These are phyloP conservation scores for Borovskyia barvae DNA, from an alignment of 208 protist species.

Conservation along the genomic window DNA sequence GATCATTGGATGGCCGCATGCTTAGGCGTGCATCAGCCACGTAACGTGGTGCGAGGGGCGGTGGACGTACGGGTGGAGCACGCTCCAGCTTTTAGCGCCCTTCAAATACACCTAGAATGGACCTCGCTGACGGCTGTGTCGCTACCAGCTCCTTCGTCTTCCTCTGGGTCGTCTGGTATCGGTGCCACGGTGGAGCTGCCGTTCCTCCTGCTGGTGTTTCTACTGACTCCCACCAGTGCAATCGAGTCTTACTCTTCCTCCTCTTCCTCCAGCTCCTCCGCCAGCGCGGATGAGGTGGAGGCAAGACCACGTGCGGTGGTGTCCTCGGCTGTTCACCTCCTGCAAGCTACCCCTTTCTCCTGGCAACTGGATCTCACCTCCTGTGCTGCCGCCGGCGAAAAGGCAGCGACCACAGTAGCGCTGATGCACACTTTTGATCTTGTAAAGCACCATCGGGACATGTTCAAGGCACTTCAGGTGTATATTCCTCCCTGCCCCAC, in stretches of 20 bases:
- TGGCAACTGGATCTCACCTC: conserved; percentile 1
- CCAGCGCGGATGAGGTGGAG: not conserved
- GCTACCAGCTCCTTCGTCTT: not conserved
- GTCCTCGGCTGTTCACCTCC: not conserved
- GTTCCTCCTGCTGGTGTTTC: conserved; percentile 21
- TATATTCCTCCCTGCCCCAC: too few relatives aligned
- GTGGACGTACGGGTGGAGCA: conserved; percentile 22
- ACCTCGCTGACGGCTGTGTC: not conserved
- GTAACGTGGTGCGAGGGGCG: conserved; percentile 4
- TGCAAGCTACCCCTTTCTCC: conserved; percentile 22
- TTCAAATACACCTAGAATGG: conserved; percentile 21
- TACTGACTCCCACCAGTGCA: not conserved
- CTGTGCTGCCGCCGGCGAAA: not conserved
- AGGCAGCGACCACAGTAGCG: not conserved
- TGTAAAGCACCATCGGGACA: conserved; percentile 10
- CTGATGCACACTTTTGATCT: conserved; percentile 20
- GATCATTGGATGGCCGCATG: too few relatives aligned
- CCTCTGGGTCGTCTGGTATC: not conserved
- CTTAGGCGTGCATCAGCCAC: too few relatives aligned
- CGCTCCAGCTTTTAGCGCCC: conserved; percentile 8
- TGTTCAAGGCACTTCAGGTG: conserved; percentile 9
- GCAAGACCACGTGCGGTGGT: not conserved
- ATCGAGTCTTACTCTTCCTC: not conserved
- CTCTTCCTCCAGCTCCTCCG: not conserved
- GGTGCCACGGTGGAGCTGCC: conserved; percentile 14